Base-by-base conservation (phyloP, 1,139 yeast species). In the Suhomyces terraborum region DNA sequence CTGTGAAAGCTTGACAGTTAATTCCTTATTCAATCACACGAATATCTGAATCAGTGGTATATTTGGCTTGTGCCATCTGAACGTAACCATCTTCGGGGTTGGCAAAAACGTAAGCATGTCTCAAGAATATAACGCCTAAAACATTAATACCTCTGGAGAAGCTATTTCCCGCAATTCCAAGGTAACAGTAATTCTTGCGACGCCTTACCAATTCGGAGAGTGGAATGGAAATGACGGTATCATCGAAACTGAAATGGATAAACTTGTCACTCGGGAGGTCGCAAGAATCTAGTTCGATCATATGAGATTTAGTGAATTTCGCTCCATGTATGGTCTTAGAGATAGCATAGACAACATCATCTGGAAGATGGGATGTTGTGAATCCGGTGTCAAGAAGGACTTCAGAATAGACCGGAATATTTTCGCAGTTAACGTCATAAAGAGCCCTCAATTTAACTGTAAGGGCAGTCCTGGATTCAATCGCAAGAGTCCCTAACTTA, bases 301-400 rank as follows among this genome's bases (percentile, higher is more conserved):
- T 13, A 17, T 40, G 40, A 8, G 8, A 17, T 3, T 9, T 8
- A 13, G 19, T 24, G 28, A 20, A 36, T 8, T 8, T 16, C 19
- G 36, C 34, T n/a, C 38, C 44, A 9, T 9, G 17, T 13, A 43
- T 26, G n/a, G n/a, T 10, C 2, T 30, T 21, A 0, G 76, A 79
- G 41, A 82, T 60, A 4, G 58, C 47, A 3, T 55, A 52, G 10
- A 78, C 59, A 19, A 75, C 53, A 12, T 49, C 55, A 1, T 52
- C 36, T 14, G 88, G 85, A 2, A 81, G 58, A 48, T 73, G 75
- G 4, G 84, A 69, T 36, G 79, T 60, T 2, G 89, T 79, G 7
- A 88, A 76, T 33, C 93, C 93, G 2, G 88, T 77, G 59, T 84
- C 93, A 31, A 84, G 61, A 33, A 80, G 58, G 3, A 82, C 38